These are phyloP conservation scores for Hypomontagnella submonticulosa DNA, from an alignment of 495 filamentous ascomycete species.

Conservation along the genomic window DNA sequence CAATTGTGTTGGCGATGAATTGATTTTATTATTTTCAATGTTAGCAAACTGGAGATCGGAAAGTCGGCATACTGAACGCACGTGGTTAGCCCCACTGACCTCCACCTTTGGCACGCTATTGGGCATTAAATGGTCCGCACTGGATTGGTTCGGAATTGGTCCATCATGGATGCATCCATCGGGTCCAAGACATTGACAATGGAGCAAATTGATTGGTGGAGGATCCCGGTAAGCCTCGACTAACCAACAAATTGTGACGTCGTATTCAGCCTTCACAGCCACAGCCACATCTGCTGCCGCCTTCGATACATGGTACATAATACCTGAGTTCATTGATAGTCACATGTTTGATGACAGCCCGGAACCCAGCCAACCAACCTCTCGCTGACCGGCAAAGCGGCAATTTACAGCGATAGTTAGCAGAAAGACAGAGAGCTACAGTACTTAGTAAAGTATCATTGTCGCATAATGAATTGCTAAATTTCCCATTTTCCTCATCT, in stretches of 20 bases:
- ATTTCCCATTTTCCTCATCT: background rate
- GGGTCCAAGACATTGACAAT: background rate
- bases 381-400: slow-evolving; percentile 32
- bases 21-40: too few species aligned
- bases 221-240: slow-evolving; percentile 12
- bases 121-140: too few species aligned
- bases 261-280: slow-evolving; percentile 29
- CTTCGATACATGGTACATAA: background rate
- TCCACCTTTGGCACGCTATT: slow-evolving; percentile 9
- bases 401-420: slow-evolving; percentile 1
- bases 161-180: slow-evolving; percentile 13
- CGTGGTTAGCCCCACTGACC: background rate
- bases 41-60: too few species aligned
- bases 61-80: slow-evolving; percentile 3
- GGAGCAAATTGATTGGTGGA: slow-evolving; percentile 14
- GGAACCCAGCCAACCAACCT: slow-evolving; percentile 4
- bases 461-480: slow-evolving; percentile 10
- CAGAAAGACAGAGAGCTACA: too few species aligned
- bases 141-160: too few species aligned
- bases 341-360: background rate
- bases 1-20: background rate
- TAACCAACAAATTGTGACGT: slow-evolving; percentile 31
- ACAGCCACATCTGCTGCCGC: slow-evolving; percentile 14
- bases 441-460: too few species aligned
- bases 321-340: slow-evolving; percentile 2